Evolutionary conservation across 2,329 filamentous ascomycete species (phyloP).

Genomic region (Allantophomopsis cytisporea): DNA sequence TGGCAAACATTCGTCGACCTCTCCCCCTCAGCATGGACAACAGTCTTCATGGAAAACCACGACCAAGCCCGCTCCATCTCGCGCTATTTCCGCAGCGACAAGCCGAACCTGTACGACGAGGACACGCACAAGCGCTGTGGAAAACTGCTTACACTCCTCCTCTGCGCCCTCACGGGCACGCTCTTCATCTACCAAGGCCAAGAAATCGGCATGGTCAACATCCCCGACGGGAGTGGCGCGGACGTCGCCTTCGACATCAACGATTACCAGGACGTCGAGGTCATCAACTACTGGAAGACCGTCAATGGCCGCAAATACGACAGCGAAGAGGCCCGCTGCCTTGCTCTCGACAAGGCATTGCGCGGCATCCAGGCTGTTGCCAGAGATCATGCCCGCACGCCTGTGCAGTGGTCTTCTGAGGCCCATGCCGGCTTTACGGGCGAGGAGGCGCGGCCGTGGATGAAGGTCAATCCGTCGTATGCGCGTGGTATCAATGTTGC

Average conservation of each 20-base stretch:
- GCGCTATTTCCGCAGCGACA: slow-evolving; percentile 21
- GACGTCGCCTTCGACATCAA: slow-evolving; percentile 35
- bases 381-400: slow-evolving; percentile 52
- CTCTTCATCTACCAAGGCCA: slow-evolving; percentile 46
- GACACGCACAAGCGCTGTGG: slow-evolving; percentile 16
- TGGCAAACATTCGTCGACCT: slow-evolving; percentile 37
- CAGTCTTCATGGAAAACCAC: slow-evolving; percentile 50
- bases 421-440: slow-evolving; percentile 48
- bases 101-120: slow-evolving; percentile 12
- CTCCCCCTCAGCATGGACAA: slow-evolving; percentile 41
- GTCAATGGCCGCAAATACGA: slow-evolving; percentile 21
- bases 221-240: slow-evolving; percentile 27
- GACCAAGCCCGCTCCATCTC: slow-evolving; percentile 43
- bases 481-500: slow-evolving; percentile 37
- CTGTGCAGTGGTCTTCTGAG: slow-evolving; percentile 49
- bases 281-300: slow-evolving; percentile 32
- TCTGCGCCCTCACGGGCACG: slow-evolving; percentile 36
- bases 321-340: slow-evolving; percentile 18
- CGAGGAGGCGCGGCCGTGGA: slow-evolving; percentile 38
- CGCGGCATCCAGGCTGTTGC: slow-evolving; percentile 42
- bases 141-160: slow-evolving; percentile 37
- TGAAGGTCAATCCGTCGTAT: slow-evolving; percentile 42
- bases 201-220: slow-evolving; percentile 37
- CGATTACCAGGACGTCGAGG: slow-evolving; percentile 34
- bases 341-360: slow-evolving; percentile 30